phyloP scores from a whole-genome alignment of 768 basidiomycete genomes.

The Lactarius vividus region DNA sequence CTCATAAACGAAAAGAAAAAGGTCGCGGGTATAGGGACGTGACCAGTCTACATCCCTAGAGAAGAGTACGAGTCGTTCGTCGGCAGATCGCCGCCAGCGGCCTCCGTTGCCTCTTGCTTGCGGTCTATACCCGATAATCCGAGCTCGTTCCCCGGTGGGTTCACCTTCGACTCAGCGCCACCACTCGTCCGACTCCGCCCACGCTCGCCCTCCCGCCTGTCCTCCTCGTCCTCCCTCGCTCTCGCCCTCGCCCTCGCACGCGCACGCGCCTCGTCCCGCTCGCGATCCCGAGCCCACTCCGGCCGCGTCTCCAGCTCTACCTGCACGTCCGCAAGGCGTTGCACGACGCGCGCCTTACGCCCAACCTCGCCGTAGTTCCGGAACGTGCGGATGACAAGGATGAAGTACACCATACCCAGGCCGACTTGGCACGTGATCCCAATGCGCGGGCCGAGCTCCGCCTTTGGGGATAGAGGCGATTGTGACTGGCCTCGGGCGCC shows the following conservation, averaged over 20 bases:
- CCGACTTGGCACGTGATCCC: constrained; percentile 51
- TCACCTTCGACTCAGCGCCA: neutral
- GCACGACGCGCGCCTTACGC: constrained; percentile 17
- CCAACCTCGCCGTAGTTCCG: constrained; percentile 49
- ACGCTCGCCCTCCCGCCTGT: neutral
- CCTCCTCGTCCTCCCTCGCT: constrained; percentile 3
- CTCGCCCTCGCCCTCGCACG: neutral
- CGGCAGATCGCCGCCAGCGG: neutral
- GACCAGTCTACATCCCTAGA: neutral
- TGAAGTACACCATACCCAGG: constrained; percentile 60
- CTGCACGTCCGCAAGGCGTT: constrained; percentile 24
- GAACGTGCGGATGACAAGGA: constrained; percentile 60
- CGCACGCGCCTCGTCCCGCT: neutral
- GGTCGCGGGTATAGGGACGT: neutral
- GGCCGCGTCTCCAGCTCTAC: constrained; percentile 26
- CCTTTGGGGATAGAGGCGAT: constrained; percentile 37
- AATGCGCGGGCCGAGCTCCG: constrained; percentile 52
- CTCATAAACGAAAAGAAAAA: neutral
- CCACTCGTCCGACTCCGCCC: neutral
- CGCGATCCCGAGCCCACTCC: neutral
- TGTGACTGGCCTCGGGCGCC: constrained; percentile 46
- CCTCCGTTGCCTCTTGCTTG: neutral
- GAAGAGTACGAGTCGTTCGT: constrained; percentile 13
- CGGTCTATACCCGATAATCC: constrained; percentile 20
- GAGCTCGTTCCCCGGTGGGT: constrained; percentile 1